Evolutionary conservation across 2,329 filamentous ascomycete genomes (phyloP), one percentile per base, ranked within the genome.

Genomic region (Chaetomium olivaceum): DNA sequence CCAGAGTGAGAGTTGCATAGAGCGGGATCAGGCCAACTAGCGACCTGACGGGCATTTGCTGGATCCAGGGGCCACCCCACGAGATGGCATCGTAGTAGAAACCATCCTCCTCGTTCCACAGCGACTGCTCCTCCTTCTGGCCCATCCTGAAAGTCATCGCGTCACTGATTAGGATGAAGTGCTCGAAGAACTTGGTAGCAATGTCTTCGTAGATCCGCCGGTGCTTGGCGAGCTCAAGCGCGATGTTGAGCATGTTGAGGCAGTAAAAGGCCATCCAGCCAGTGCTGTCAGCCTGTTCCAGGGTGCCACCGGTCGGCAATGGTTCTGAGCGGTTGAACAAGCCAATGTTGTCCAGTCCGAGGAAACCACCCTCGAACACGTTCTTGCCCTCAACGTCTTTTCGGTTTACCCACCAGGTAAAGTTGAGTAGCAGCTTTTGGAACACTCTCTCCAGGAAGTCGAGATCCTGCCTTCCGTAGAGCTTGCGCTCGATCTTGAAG

Each of bases 221-320:
- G 77, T 97, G 92, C 80, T 98, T 98, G 66, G 94, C 93, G 71
- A 98, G 84, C 80, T 98, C 95, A 14, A 98, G 85, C 16, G 93
- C 89, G 74, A 98, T 98, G 79, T 98, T 98, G 74, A 98, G 84
- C 94, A 98, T 98, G 80, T 89, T 93, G 68, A 98, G 80, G 74
- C 91, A 97, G 81, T 96, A 98, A 78, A 98, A 98, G 11, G 92
- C 94, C 94, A 98, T 98, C 94, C 94, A 98, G 36, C 94, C 94
- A 11, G 94, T 98, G 76, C 93, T 97, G 82, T 98, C 94, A 21
- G 95, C 95, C 80, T 98, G 94, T 78, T 98, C 94, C 9, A 98
- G 86, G 2, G 93, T 89, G 78, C 95, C 94, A 36, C 94, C 94
- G 0, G 95, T 98, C 0, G 94, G 94, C 48, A 98, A 81, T 29